Evolutionary conservation across 73 alveolate genomes (phyloP).

Genomic region (Tetrahymena elliotti): DNA sequence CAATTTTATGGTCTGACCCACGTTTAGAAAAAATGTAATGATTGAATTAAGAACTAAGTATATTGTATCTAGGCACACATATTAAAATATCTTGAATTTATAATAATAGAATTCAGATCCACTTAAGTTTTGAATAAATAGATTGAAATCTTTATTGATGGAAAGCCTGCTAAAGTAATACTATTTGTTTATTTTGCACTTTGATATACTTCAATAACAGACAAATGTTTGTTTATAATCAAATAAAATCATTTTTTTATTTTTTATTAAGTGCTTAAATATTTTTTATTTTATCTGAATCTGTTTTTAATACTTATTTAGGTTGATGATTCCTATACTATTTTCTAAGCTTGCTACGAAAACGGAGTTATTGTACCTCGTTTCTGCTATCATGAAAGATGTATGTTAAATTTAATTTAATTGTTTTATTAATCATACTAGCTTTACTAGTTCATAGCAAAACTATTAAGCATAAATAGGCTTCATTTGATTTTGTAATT

Average conservation of each 20-base stretch:
- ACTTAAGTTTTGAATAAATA: background rate
- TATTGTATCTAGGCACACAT: background rate
- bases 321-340: constrained; percentile 53
- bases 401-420: background rate
- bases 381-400: constrained; percentile 57
- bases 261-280: background rate
- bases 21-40: background rate
- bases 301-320: background rate
- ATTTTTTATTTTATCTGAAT: background rate
- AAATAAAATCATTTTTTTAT: no score
- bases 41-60: background rate
- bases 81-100: background rate
- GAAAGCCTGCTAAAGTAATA: constrained; percentile 1
- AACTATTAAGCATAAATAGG: background rate
- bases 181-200: background rate
- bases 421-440: background rate
- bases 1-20: constrained; percentile 2
- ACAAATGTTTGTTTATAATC: no score
- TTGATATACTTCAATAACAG: background rate
- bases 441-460: background rate
- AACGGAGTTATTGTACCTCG: constrained; percentile 55
- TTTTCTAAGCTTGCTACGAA: constrained; percentile 50
- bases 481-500: background rate
- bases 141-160: background rate
- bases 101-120: background rate